A percentile compares a stretch with the other conserved stretches of the same genome.
These are phyloP conservation scores for Coleophoma cylindrospora DNA, from an alignment of 2,329 filamentous ascomycete species.

Conservation along the genomic window DNA sequence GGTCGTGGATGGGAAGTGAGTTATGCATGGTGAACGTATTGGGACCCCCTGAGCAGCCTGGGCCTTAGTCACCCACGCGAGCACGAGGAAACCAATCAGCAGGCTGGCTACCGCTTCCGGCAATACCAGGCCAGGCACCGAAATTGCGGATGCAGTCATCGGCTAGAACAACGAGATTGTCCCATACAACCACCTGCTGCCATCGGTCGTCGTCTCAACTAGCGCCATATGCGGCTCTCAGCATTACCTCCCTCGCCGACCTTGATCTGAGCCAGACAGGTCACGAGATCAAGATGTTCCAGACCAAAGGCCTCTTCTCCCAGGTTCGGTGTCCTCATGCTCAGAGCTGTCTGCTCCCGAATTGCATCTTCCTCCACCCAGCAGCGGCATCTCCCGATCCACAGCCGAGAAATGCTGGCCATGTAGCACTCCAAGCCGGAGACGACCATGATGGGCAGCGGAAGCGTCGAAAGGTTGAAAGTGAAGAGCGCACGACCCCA, in stretches of 20 bases:
- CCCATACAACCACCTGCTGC: neutral
- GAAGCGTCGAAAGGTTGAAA: conserved; percentile 25
- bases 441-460: conserved; percentile 25
- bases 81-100: no score
- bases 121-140: no score
- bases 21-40: no score
- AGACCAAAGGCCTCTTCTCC: conserved; percentile 25
- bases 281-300: conserved; percentile 26
- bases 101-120: no score
- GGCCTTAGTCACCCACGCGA: no score
- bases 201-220: neutral
- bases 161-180: no score
- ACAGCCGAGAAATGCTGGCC: neutral
- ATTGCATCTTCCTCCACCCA: conserved; percentile 26
- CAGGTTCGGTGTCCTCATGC: conserved; percentile 22
- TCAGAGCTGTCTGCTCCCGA: conserved; percentile 23
- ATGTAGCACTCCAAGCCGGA: neutral
- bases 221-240: no score
- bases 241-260: conserved; percentile 2
- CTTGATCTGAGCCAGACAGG: conserved; percentile 22
- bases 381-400: neutral
- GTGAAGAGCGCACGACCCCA: conserved; percentile 2
- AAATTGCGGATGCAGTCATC: no score
- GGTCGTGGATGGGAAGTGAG: no score
- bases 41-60: no score